Percentiles rank a stretch among this genome's conserved stretches.
Conservation (phyloP, 75 land plant species). For the Selaginella tamariscina region DNA sequence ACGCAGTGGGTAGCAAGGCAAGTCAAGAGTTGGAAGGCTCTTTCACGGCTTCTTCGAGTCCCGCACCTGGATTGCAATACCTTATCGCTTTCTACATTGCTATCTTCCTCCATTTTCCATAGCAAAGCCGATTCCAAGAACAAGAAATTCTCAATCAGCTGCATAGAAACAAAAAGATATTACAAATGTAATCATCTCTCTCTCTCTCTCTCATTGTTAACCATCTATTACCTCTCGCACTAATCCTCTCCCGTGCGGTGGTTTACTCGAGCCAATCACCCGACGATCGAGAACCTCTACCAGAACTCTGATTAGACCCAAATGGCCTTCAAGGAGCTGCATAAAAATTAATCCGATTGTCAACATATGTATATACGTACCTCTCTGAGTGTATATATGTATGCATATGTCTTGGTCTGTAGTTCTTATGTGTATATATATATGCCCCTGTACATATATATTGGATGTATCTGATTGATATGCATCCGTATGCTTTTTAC, state of each 20-base stretch:
- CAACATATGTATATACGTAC: no score
- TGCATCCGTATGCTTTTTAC: no score
- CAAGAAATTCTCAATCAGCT: slow-evolving; percentile 23
- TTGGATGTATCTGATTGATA: no score
- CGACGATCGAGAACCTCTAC: slow-evolving; percentile 21
- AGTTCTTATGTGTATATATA: no score
- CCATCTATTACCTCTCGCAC: slow-evolving; percentile 17
- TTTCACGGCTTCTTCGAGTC: slow-evolving; percentile 25
- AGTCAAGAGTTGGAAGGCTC: slow-evolving; percentile 21
- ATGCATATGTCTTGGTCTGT: no score
- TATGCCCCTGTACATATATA: no score
- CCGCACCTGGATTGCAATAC: slow-evolving; percentile 23
- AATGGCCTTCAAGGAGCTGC: slow-evolving; percentile 29
- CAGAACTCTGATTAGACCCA: slow-evolving; percentile 16
- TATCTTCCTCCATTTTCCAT: slow-evolving; percentile 15
- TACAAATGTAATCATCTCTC: neutral
- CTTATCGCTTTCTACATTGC: neutral
- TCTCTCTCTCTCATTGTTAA: neutral
- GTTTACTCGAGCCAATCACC: slow-evolving; percentile 16
- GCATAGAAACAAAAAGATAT: slow-evolving; percentile 11
- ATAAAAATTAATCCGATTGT: neutral
- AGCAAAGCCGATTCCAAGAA: slow-evolving; percentile 26
- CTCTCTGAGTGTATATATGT: no score
- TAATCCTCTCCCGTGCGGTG: slow-evolving; percentile 16
- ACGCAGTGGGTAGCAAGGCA: slow-evolving; percentile 26